These are phyloP conservation scores for Capronia coronata DNA, from an alignment of 2,329 filamentous ascomycete genomes.

Conservation along the genomic window DNA sequence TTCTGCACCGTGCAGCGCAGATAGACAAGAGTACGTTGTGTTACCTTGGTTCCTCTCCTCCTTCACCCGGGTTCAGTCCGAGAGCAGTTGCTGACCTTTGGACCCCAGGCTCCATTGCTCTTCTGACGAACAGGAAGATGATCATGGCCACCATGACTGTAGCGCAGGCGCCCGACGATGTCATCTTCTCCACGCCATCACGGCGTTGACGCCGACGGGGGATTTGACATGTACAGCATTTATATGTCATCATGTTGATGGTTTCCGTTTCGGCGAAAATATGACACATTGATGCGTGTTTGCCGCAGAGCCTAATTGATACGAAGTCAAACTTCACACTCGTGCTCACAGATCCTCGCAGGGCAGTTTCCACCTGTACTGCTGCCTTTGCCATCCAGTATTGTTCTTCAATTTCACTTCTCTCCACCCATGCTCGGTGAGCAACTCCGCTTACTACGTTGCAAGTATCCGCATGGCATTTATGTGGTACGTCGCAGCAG, in stretches of 20 bases:
- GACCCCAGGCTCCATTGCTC: neutral
- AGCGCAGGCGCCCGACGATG: constrained; percentile 14
- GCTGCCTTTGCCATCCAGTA: too few relatives aligned
- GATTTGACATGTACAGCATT: neutral
- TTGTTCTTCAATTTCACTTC: too few relatives aligned
- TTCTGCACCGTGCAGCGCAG: constrained; percentile 8
- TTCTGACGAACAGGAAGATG: neutral
- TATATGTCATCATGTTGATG: neutral
- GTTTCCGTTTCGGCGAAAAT: too few relatives aligned
- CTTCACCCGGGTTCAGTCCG: neutral
- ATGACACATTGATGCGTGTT: too few relatives aligned
- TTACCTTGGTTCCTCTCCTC: neutral
- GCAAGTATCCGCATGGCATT: neutral
- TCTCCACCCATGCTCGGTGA: neutral
- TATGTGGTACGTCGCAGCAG: too few relatives aligned
- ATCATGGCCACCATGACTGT: neutral
- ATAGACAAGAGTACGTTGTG: constrained; percentile 1
- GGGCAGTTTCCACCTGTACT: too few relatives aligned
- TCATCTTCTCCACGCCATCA: constrained; percentile 15
- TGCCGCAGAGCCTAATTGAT: too few relatives aligned
- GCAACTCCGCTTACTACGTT: neutral
- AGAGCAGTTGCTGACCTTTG: neutral
- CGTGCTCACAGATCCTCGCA: too few relatives aligned
- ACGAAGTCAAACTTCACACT: too few relatives aligned
- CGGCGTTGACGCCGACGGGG: neutral